Evolutionary conservation across 2,329 filamentous ascomycete genomes (phyloP).

Genomic region (Colletotrichum sp.): DNA sequence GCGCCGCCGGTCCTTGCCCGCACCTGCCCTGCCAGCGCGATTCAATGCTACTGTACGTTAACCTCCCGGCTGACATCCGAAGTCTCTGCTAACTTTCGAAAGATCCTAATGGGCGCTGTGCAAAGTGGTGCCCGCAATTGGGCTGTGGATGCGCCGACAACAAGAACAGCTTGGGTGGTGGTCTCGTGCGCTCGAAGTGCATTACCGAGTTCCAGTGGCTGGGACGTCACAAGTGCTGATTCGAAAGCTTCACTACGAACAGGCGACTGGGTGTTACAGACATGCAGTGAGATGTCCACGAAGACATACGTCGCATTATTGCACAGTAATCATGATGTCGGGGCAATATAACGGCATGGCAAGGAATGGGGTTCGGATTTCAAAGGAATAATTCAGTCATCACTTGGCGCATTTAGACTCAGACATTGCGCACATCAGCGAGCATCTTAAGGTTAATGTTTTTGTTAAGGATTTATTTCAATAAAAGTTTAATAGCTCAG

Average conservation of each 20-base stretch:
- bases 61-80: background rate
- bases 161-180: background rate
- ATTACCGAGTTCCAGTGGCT: background rate
- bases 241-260: background rate
- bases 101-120: background rate
- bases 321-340: background rate
- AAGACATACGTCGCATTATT: background rate
- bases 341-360: background rate
- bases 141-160: background rate
- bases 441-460: background rate
- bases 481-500: background rate
- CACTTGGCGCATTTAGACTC: background rate
- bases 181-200: background rate
- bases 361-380: background rate
- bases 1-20: background rate
- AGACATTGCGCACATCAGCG: background rate
- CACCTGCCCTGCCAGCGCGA: background rate
- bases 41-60: background rate
- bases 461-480: background rate
- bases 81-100: background rate
- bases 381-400: background rate
- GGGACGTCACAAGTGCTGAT: background rate
- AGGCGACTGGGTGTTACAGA: background rate
- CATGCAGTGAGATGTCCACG: background rate
- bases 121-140: background rate